Evolutionary conservation across 75 land plant species (phyloP).

Genomic region (Adiantum capillusveneris): DNA sequence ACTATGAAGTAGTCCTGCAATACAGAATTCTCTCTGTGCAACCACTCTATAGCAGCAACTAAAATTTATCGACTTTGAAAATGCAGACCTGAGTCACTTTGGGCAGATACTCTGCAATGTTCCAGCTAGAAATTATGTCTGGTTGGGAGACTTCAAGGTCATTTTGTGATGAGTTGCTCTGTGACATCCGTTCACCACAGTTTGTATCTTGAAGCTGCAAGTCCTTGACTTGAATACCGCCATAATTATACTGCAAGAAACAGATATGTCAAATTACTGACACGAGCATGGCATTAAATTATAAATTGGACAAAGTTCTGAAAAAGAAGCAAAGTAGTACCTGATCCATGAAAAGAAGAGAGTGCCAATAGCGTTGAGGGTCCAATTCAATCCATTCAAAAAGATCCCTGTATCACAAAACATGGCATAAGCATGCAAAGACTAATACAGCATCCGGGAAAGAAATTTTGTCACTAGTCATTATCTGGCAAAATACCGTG

Average conservation of each 20-base stretch:
- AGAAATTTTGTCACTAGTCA: too few relatives aligned
- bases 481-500: conserved; percentile 41
- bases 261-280: too few relatives aligned
- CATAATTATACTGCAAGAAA: conserved; percentile 75
- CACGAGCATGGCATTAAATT: too few relatives aligned
- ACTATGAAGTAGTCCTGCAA: conserved; percentile 78
- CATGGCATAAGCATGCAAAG: too few relatives aligned
- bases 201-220: not conserved
- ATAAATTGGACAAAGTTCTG: too few relatives aligned
- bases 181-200: not conserved
- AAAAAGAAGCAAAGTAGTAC: conserved; percentile 29
- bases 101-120: conserved; percentile 84
- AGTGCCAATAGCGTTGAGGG: conserved; percentile 85
- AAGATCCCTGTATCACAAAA: conserved; percentile 51
- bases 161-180: conserved; percentile 6
- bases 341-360: conserved; percentile 96
- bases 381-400: conserved; percentile 99
- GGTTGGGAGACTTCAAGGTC: conserved; percentile 34
- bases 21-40: not conserved
- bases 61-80: not conserved
- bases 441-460: too few relatives aligned
- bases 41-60: too few relatives aligned
- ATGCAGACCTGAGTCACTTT: conserved; percentile 62
- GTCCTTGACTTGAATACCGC: conserved; percentile 69
- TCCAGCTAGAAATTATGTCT: conserved; percentile 93